Conservation (phyloP, 1,284 basidiomycete genomes). For the Papiliotrema nemorosa region DNA sequence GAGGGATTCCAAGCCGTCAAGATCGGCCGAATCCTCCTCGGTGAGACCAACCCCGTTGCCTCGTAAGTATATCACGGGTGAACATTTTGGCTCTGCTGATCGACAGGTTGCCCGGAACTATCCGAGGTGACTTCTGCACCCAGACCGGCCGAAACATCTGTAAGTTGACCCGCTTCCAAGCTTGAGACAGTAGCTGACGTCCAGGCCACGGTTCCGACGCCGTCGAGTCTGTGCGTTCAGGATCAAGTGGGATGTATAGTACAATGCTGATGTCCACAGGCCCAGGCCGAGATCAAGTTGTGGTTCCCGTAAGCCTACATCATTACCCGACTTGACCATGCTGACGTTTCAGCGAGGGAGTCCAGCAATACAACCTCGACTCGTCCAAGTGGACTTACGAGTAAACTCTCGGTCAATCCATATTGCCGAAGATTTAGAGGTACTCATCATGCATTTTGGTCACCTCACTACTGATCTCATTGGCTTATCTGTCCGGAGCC, state of each 20-base stretch:
- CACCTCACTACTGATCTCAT: background rate
- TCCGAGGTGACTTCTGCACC: constrained; percentile 89
- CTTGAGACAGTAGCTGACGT: background rate
- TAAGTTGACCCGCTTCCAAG: constrained; percentile 1
- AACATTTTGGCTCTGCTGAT: constrained; percentile 48
- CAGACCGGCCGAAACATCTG: constrained; percentile 64
- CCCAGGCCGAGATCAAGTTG: constrained; percentile 80
- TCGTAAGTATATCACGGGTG: constrained; percentile 67
- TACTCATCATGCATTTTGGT: background rate
- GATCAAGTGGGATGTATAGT: constrained; percentile 55
- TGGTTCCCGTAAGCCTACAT: constrained; percentile 54
- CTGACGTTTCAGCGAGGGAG: constrained; percentile 59
- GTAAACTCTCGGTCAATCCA: constrained; percentile 24
- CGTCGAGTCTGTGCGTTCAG: no score
- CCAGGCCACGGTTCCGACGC: constrained; percentile 80
- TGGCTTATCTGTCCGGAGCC: background rate
- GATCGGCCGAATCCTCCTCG: constrained; percentile 90
- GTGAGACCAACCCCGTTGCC: constrained; percentile 92
- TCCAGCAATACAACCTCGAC: constrained; percentile 68
- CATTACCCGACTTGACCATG: background rate
- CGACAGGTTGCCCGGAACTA: constrained; percentile 56
- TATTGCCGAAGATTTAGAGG: background rate
- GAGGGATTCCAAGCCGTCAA: constrained; percentile 96
- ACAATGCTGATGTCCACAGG: constrained; percentile 58
- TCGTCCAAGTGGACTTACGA: constrained; percentile 78